Percentiles rank a stretch among this genome's conserved stretches.
phyloP scores from a whole-genome alignment of 352 stramenopile genomes.

The Bremia lactucae region DNA sequence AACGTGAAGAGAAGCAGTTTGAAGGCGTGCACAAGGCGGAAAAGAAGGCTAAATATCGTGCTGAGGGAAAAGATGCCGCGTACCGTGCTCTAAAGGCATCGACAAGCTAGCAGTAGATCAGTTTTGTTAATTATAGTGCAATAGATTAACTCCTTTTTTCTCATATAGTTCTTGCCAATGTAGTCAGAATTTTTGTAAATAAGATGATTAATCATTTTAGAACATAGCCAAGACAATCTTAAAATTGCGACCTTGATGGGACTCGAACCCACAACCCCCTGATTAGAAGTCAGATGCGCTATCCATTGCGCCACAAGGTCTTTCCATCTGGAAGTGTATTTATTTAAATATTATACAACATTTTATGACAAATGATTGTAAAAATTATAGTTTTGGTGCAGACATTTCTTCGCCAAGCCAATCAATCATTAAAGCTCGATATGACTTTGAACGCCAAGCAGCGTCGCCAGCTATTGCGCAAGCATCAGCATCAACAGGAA shows the following conservation, averaged over 20 bases:
- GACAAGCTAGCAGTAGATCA: conserved; percentile 10
- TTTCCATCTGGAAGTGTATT: conserved; percentile 1
- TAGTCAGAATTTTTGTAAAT: no score
- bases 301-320: conserved; percentile 36
- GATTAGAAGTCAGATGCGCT: conserved; percentile 46
- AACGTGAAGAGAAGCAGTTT: conserved; percentile 86
- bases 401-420: no score
- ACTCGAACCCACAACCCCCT: conserved; percentile 43
- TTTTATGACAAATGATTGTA: no score
- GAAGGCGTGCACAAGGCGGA: conserved; percentile 66
- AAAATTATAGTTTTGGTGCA: no score
- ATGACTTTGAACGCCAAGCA: conserved; percentile 85
- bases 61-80: conserved; percentile 63
- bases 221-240: conserved; percentile 2
- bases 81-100: conserved; percentile 43
- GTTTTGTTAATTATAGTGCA: not conserved
- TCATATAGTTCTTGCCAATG: no score
- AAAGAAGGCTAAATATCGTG: conserved; percentile 84
- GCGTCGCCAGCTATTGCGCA: conserved; percentile 53
- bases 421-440: no score
- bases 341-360: no score
- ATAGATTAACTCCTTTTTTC: conserved; percentile 13
- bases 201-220: no score
- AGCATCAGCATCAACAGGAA: conserved; percentile 30
- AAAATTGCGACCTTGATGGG: conserved; percentile 31